Percentiles rank a stretch among this genome's conserved stretches.
phyloP scores from a whole-genome alignment of 148 eudicot genomes.

The Chenopodium album region DNA sequence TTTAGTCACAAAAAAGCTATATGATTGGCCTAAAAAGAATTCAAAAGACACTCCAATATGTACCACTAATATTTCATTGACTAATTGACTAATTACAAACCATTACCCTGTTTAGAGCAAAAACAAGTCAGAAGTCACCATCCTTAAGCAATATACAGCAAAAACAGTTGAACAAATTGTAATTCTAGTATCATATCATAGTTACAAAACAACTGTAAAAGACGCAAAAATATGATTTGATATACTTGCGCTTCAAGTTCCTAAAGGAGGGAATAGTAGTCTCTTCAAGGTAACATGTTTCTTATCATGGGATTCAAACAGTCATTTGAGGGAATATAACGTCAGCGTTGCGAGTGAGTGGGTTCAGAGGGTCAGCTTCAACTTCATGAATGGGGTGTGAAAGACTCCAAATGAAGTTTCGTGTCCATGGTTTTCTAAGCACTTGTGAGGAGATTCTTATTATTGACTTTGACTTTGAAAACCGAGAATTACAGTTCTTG shows the following conservation, averaged over 20 bases:
- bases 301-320: slow-evolving; percentile 7
- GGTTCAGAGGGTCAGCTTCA: slow-evolving; percentile 28
- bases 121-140: neutral
- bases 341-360: slow-evolving; percentile 55
- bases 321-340: slow-evolving; percentile 36
- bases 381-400: slow-evolving; percentile 27
- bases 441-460: slow-evolving; percentile 23
- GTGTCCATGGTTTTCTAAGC: slow-evolving; percentile 27
- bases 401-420: slow-evolving; percentile 55
- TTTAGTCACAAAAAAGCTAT: slow-evolving; percentile 2
- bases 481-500: slow-evolving; percentile 26
- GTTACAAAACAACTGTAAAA: neutral
- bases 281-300: slow-evolving; percentile 3
- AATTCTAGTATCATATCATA: neutral
- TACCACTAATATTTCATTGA: slow-evolving; percentile 1
- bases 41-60: slow-evolving; percentile 10
- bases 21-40: slow-evolving; percentile 5
- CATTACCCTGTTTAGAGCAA: neutral
- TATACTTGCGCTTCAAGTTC: neutral
- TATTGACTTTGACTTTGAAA: slow-evolving; percentile 40
- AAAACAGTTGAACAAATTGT: neutral
- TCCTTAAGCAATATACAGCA: slow-evolving; percentile 1
- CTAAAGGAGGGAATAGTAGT: neutral
- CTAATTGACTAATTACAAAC: slow-evolving; percentile 14
- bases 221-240: neutral